These are phyloP conservation scores for Kurtzmaniella quercitrusa DNA, from an alignment of 1,139 yeast species.

Conservation along the genomic window DNA sequence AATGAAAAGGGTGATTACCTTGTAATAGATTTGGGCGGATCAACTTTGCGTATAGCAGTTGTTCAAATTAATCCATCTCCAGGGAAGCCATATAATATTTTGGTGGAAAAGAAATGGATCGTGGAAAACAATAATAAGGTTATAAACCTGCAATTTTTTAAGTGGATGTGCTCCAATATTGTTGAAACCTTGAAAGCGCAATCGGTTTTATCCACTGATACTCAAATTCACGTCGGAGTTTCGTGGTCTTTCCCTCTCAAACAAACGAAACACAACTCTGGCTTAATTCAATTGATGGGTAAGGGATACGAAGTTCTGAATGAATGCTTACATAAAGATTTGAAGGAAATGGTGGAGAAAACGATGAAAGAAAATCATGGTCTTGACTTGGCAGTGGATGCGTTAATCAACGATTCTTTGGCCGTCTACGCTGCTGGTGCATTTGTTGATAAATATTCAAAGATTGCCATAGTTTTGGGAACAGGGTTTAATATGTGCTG, in stretches of 20 bases:
- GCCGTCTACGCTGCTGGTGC: slow-evolving; percentile 47
- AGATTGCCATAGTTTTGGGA: slow-evolving; percentile 43
- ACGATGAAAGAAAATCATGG: slow-evolving; percentile 20
- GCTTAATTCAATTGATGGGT: slow-evolving; percentile 42
- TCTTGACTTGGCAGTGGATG: slow-evolving; percentile 27
- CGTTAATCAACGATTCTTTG: slow-evolving; percentile 40
- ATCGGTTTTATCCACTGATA: slow-evolving; percentile 15
- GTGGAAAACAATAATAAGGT: slow-evolving; percentile 35
- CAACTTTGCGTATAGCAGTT: slow-evolving; percentile 48
- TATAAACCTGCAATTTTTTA: slow-evolving; percentile 38
- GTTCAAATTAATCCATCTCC: slow-evolving; percentile 28
- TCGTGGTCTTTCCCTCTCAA: slow-evolving; percentile 60
- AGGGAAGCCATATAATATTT: slow-evolving; percentile 14
- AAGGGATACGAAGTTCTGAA: slow-evolving; percentile 47
- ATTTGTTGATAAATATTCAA: slow-evolving; percentile 34
- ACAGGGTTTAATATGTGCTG: slow-evolving; percentile 46
- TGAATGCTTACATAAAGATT: slow-evolving; percentile 37
- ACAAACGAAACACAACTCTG: slow-evolving; percentile 42
- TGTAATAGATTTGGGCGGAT: slow-evolving; percentile 54
- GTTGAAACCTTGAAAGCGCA: slow-evolving; percentile 28
- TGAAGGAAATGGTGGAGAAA: slow-evolving; percentile 38
- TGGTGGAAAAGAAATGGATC: slow-evolving; percentile 39
- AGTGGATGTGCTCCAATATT: slow-evolving; percentile 34
- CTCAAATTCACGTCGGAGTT: slow-evolving; percentile 38
- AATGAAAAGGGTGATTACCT: slow-evolving; percentile 40